Percentiles rank a stretch among this genome's conserved stretches.
These are phyloP conservation scores for Eucalyptus grandis DNA, from an alignment of 345 rosid species.

Conservation along the genomic window DNA sequence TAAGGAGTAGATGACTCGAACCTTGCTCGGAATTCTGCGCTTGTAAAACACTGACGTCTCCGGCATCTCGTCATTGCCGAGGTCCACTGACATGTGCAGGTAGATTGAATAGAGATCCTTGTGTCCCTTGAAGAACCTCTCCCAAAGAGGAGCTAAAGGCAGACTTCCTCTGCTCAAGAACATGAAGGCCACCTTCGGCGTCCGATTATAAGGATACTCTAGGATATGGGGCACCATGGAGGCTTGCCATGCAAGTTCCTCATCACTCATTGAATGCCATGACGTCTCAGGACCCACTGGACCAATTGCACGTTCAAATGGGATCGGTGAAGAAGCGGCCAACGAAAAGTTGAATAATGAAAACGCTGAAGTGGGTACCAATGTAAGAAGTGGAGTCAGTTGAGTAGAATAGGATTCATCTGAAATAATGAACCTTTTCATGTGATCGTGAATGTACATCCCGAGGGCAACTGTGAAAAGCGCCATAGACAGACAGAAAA, in stretches of 20 bases:
- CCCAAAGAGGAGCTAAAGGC: constrained; percentile 75
- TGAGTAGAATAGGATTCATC: constrained; percentile 1
- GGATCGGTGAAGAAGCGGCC: not conserved
- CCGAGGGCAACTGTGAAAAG: constrained; percentile 4
- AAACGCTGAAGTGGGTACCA: not conserved
- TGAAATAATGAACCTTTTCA: not conserved
- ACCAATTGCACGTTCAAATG: not conserved
- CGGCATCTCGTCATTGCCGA: constrained; percentile 16
- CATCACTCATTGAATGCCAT: constrained; percentile 24
- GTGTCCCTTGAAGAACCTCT: constrained; percentile 61
- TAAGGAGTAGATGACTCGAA: constrained; percentile 1
- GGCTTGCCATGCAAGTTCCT: constrained; percentile 61
- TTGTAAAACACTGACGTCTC: constrained; percentile 36
- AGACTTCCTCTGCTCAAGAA: constrained; percentile 68
- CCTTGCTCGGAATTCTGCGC: constrained; percentile 81
- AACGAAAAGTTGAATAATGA: not conserved
- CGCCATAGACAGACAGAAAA: constrained; percentile 3
- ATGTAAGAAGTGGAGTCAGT: not conserved
- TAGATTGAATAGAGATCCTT: constrained; percentile 51
- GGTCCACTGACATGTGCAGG: constrained; percentile 48
- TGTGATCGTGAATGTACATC: not conserved
- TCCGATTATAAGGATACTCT: constrained; percentile 28
- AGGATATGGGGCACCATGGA: constrained; percentile 31
- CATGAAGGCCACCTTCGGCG: constrained; percentile 76
- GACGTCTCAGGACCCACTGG: not conserved